These are phyloP conservation scores for Aspergillus leporis DNA, from an alignment of 495 filamentous ascomycete genomes.

Conservation along the genomic window DNA sequence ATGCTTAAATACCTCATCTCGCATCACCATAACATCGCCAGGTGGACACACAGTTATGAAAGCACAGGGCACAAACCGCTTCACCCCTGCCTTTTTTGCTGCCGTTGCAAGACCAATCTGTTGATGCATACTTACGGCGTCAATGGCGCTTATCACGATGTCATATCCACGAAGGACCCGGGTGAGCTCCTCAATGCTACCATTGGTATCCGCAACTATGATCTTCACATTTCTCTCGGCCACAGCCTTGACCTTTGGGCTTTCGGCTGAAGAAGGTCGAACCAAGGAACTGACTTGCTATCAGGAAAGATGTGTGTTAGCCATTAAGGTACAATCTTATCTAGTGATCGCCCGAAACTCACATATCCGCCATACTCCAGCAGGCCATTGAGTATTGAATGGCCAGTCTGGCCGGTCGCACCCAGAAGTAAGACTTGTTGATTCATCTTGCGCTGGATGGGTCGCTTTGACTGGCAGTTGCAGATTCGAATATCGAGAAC, in stretches of 20 bases:
- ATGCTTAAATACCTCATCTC: conserved; percentile 20
- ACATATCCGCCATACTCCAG: conserved; percentile 18
- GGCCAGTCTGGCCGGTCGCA: conserved; percentile 22
- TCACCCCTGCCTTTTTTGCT: conserved; percentile 21
- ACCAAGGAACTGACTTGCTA: conserved; percentile 35
- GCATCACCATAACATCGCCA: conserved; percentile 19
- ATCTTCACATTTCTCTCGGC: conserved; percentile 27
- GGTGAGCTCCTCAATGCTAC: conserved; percentile 25
- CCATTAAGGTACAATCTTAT: no score
- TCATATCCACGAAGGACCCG: conserved; percentile 26
- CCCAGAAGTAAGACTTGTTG: conserved; percentile 19
- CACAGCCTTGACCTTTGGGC: conserved; percentile 24
- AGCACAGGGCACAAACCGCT: conserved; percentile 43
- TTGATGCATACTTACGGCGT: conserved; percentile 13
- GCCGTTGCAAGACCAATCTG: conserved; percentile 36
- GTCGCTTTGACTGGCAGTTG: no score
- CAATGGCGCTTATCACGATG: conserved; percentile 37
- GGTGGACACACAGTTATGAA: conserved; percentile 28
- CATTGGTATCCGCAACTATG: conserved; percentile 24
- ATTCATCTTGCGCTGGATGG: neutral
- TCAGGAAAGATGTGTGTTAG: no score
- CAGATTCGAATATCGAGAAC: no score
- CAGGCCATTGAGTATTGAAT: conserved; percentile 26
- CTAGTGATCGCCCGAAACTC: neutral
- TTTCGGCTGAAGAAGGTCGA: conserved; percentile 31